phyloP scores from a whole-genome alignment of 2,329 filamentous ascomycete genomes.

The Aspergillus brasiliensis region DNA sequence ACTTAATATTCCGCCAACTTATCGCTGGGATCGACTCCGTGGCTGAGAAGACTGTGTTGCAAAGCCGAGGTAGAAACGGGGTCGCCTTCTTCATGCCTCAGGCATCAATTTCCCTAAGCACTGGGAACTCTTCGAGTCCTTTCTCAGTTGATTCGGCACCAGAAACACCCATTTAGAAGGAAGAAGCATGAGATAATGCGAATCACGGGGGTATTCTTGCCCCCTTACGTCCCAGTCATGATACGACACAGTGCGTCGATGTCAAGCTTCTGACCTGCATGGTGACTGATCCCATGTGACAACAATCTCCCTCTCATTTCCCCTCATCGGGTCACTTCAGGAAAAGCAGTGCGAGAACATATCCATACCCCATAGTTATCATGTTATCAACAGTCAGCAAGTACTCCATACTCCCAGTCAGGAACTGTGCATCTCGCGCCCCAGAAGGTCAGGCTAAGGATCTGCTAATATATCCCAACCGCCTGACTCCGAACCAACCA shows the following conservation, averaged over 20 bases:
- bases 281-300: not conserved
- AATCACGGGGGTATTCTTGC: not conserved
- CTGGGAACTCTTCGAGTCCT: not conserved
- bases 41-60: too few relatives aligned
- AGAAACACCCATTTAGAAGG: not conserved
- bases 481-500: not conserved
- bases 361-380: not conserved
- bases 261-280: not conserved
- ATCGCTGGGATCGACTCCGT: not conserved
- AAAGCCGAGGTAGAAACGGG: not conserved
- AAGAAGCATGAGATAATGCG: not conserved
- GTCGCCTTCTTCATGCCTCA: not conserved
- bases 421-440: not conserved
- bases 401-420: not conserved
- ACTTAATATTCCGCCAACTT: not conserved
- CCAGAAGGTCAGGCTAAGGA: not conserved
- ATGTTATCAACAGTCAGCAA: not conserved
- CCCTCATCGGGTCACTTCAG: not conserved
- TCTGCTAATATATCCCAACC: not conserved
- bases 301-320: not conserved
- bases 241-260: not conserved
- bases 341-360: too few relatives aligned
- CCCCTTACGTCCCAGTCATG: not conserved
- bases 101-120: not conserved
- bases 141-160: not conserved